A percentile compares a stretch with the other conserved stretches of the same genome.
Evolutionary conservation across 768 basidiomycete genomes (phyloP).

Genomic region (Piloderma croceum): DNA sequence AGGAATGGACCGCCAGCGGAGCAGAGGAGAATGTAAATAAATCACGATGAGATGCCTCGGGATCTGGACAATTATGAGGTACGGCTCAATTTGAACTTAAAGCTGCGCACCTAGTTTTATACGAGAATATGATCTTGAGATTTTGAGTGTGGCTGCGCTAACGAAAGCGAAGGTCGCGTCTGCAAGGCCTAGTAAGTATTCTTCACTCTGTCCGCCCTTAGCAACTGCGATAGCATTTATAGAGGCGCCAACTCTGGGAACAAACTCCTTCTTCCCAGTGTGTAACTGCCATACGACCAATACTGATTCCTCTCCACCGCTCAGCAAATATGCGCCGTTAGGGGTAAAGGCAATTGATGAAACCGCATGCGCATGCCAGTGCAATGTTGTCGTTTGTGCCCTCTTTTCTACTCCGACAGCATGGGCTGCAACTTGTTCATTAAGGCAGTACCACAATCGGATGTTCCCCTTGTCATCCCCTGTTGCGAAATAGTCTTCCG

Average conservation of each 20-base stretch:
- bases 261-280: conserved; percentile 82
- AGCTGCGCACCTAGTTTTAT: conserved; percentile 64
- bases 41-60: conserved; percentile 25
- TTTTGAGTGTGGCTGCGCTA: conserved; percentile 61
- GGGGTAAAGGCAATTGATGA: conserved; percentile 80
- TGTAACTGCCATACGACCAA: conserved; percentile 97
- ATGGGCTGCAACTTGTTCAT: conserved; percentile 42
- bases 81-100: conserved; percentile 2
- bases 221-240: conserved; percentile 66
- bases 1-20: conserved; percentile 73
- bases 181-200: conserved; percentile 76
- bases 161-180: conserved; percentile 82
- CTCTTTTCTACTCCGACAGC: conserved; percentile 66
- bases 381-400: conserved; percentile 78
- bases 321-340: conserved; percentile 89
- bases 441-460: conserved; percentile 88
- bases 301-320: conserved; percentile 93
- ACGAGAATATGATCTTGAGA: conserved; percentile 67
- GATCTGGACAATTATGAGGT: conserved; percentile 24
- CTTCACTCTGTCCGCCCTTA: conserved; percentile 58
- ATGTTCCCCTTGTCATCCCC: conserved; percentile 85
- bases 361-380: conserved; percentile 97
- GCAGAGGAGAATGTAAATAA: conserved; percentile 25
- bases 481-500: conserved; percentile 91
- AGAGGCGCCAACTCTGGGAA: conserved; percentile 87